Evolutionary conservation across 768 basidiomycete genomes (phyloP).

Genomic region (Zangia roseola): DNA sequence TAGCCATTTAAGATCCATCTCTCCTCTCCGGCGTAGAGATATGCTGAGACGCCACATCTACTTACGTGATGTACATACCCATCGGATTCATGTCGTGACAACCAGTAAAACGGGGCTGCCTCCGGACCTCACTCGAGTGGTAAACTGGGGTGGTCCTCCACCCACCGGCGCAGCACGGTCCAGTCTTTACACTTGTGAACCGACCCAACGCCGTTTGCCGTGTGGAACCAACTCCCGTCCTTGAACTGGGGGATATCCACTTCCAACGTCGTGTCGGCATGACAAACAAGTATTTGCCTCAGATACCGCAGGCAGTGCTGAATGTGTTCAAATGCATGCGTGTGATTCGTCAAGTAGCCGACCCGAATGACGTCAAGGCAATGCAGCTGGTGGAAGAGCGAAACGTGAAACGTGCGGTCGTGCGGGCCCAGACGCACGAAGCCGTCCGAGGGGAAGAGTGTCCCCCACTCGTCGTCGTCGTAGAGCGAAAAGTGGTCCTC

Average conservation of each 20-base stretch:
- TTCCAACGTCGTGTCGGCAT: slow-evolving; percentile 39
- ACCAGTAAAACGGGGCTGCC: slow-evolving; percentile 4
- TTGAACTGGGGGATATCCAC: slow-evolving; percentile 28
- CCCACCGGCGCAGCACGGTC: slow-evolving; percentile 29
- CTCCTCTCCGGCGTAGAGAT: neutral
- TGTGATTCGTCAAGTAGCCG: slow-evolving; percentile 24
- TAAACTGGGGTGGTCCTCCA: slow-evolving; percentile 27
- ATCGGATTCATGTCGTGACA: neutral
- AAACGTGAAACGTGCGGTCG: slow-evolving; percentile 32
- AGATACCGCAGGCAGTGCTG: slow-evolving; percentile 41
- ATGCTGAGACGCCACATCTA: too few species aligned
- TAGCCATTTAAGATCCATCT: neutral
- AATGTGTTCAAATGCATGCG: slow-evolving; percentile 29
- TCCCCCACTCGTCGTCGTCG: slow-evolving; percentile 37
- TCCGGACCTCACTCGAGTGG: slow-evolving; percentile 17
- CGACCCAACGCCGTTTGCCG: slow-evolving; percentile 30
- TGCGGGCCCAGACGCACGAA: slow-evolving; percentile 36
- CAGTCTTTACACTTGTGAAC: slow-evolving; percentile 36
- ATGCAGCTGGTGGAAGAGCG: slow-evolving; percentile 50
- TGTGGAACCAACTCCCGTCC: slow-evolving; percentile 26
- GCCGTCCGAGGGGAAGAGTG: slow-evolving; percentile 33
- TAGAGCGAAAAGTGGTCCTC: slow-evolving; percentile 29
- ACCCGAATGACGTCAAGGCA: slow-evolving; percentile 41
- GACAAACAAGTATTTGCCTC: slow-evolving; percentile 37
- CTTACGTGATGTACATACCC: neutral